phyloP scores from a whole-genome alignment of 1,284 basidiomycete genomes.

The Porodaedalea pini region DNA sequence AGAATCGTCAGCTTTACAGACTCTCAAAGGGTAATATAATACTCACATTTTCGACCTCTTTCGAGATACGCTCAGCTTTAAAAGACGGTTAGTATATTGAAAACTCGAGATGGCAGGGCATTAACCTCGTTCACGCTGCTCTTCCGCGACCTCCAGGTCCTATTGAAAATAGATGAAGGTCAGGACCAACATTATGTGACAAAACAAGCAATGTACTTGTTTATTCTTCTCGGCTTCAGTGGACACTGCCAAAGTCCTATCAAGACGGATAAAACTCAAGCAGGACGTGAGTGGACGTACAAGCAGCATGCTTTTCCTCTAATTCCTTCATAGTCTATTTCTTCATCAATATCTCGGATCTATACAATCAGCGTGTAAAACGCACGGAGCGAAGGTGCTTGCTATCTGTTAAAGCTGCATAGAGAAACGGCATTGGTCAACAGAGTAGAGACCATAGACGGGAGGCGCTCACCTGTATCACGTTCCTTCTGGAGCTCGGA shows the following conservation, averaged over 20 bases:
- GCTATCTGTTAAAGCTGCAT: not conserved
- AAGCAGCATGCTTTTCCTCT: not conserved
- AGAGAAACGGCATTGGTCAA: not conserved
- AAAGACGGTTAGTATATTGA: not conserved
- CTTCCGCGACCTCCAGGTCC: not conserved
- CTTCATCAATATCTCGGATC: no score
- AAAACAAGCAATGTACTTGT: not conserved
- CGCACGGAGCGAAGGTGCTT: not conserved
- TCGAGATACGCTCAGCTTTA: not conserved
- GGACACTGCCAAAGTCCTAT: not conserved
- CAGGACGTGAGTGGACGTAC: not conserved
- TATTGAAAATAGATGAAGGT: not conserved
- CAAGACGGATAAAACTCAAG: not conserved
- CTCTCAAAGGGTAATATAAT: no score
- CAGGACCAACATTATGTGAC: not conserved
- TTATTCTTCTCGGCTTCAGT: not conserved
- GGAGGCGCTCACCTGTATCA: not conserved
- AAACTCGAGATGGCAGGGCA: not conserved
- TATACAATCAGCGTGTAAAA: no score
- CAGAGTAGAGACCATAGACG: no score
- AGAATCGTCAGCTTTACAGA: no score
- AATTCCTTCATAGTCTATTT: not conserved
- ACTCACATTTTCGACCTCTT: not conserved
- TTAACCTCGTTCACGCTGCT: not conserved
- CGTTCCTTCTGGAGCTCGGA: not conserved